Evolutionary conservation across 441 rosid species (phyloP).

Genomic region (Brassica hybrid): DNA sequence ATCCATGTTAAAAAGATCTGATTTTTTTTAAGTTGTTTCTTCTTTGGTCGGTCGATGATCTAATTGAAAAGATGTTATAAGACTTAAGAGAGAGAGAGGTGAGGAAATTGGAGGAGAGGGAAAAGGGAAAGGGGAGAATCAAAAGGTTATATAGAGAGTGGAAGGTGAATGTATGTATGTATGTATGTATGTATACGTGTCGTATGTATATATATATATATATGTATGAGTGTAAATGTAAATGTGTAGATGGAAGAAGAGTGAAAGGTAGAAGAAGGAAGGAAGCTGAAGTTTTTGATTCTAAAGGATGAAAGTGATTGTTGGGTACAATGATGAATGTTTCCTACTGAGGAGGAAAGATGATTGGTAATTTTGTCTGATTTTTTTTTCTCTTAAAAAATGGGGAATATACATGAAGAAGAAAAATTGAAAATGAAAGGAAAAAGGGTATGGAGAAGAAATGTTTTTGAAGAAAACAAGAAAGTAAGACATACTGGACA

Average conservation of each 20-base stretch:
- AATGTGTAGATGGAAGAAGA: conserved; percentile 14
- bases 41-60: conserved; percentile 33
- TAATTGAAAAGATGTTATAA: conserved; percentile 32
- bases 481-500: conserved; percentile 28
- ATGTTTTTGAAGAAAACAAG: conserved; percentile 10
- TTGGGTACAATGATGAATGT: conserved; percentile 96
- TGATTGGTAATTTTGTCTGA: conserved; percentile 80
- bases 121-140: conserved; percentile 27
- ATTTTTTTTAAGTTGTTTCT: conserved; percentile 2
- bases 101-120: conserved; percentile 41
- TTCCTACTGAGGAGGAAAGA: conserved; percentile 88
- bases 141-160: conserved; percentile 44
- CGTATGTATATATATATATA: not conserved
- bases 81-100: conserved; percentile 39
- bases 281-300: conserved; percentile 62
- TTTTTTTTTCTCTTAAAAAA: conserved; percentile 6
- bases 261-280: too few relatives aligned
- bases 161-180: conserved; percentile 9
- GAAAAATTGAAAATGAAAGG: conserved; percentile 24
- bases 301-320: conserved; percentile 79
- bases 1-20: conserved; percentile 63
- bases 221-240: too few relatives aligned
- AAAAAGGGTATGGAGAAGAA: not conserved
- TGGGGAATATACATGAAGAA: not conserved
- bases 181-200: not conserved